These are phyloP conservation scores for Candida germanica DNA, from an alignment of 805 yeast species.

Conservation along the genomic window DNA sequence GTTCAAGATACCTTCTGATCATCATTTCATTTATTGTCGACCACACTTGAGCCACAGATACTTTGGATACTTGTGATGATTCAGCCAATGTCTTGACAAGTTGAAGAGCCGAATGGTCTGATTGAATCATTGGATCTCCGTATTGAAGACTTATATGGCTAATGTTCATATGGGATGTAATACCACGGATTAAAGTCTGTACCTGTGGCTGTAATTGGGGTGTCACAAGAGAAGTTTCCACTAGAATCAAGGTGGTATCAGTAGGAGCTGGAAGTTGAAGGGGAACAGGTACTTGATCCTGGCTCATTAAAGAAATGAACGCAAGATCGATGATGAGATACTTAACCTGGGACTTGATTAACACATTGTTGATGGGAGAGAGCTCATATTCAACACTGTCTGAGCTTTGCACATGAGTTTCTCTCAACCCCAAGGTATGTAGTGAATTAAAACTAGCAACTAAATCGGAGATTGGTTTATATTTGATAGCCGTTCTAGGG, in stretches of 20 bases:
- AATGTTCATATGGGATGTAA: too few species aligned
- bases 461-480: not conserved
- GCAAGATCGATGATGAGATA: constrained; percentile 1
- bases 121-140: constrained; percentile 27
- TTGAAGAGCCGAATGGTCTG: constrained; percentile 21
- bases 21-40: constrained; percentile 27
- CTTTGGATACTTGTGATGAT: not conserved
- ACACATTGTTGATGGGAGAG: not conserved
- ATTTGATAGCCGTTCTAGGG: not conserved
- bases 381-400: too few species aligned
- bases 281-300: too few species aligned
- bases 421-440: too few species aligned
- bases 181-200: too few species aligned
- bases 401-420: too few species aligned
- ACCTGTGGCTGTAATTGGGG: not conserved
- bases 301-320: too few species aligned
- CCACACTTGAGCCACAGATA: constrained; percentile 29
- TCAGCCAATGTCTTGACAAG: constrained; percentile 16
- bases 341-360: too few species aligned
- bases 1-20: constrained; percentile 13
- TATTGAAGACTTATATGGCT: constrained; percentile 19
- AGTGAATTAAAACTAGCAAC: too few species aligned
- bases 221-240: not conserved
- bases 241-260: not conserved
- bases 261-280: too few species aligned